phyloP scores from a whole-genome alignment of 371 early-diverging fungal genomes.

The Mucor lusitanicus region DNA sequence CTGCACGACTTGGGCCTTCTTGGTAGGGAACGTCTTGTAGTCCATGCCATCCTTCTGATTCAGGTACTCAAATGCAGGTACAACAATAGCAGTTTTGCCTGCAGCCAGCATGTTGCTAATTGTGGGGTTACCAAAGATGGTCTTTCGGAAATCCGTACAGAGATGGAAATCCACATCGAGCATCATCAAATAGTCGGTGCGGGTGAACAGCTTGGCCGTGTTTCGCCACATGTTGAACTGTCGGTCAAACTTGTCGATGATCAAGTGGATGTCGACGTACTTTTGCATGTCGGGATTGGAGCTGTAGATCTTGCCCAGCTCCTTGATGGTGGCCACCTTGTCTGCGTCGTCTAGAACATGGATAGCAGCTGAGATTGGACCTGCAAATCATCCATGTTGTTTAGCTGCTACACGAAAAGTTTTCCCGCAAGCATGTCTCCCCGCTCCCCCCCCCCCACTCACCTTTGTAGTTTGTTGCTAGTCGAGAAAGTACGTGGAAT shows the following conservation, averaged over 20 bases:
- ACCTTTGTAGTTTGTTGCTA: constrained; percentile 58
- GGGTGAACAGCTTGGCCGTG: constrained; percentile 57
- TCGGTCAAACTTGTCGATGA: constrained; percentile 57
- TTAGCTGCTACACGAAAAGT: background rate
- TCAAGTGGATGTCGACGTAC: constrained; percentile 58
- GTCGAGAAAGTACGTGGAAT: constrained; percentile 42
- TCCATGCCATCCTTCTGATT: constrained; percentile 50
- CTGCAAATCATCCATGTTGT: constrained; percentile 13
- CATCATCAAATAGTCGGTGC: constrained; percentile 60
- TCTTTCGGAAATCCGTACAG: constrained; percentile 53
- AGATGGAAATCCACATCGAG: constrained; percentile 64
- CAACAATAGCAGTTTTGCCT: constrained; percentile 51
- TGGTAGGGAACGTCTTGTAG: constrained; percentile 43
- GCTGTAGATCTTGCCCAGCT: constrained; percentile 45
- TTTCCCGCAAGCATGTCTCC: background rate
- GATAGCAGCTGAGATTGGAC: constrained; percentile 63
- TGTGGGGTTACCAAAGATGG: constrained; percentile 29
- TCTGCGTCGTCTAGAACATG: constrained; percentile 55
- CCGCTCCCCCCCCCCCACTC: too few relatives aligned
- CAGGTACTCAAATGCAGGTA: constrained; percentile 62
- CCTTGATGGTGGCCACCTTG: constrained; percentile 36
- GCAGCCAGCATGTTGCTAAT: constrained; percentile 31
- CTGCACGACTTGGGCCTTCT: constrained; percentile 35
- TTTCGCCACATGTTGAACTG: constrained; percentile 69
- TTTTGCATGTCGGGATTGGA: constrained; percentile 47